Evolutionary conservation across 2,329 filamentous ascomycete genomes (phyloP).

Genomic region (Alternaria sp.): DNA sequence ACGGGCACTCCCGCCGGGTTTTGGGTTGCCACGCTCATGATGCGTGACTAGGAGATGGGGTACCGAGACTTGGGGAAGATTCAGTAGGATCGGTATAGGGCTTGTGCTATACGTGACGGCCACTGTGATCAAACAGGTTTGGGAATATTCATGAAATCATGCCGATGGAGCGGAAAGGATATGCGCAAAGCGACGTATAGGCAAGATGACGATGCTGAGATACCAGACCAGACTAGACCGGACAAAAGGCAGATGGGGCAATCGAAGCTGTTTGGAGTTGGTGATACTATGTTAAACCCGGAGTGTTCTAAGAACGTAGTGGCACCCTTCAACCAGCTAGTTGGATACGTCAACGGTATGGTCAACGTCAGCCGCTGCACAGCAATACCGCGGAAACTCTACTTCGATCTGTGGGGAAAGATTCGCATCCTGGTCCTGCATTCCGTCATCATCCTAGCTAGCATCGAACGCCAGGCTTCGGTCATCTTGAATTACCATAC

Average conservation of each 20-base stretch:
- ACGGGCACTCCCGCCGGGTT: slow-evolving; percentile 19
- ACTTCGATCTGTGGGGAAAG: slow-evolving; percentile 31
- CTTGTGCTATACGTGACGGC: background rate
- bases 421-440: slow-evolving; percentile 16
- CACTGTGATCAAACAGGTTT: background rate
- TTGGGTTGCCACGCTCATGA: slow-evolving; percentile 28
- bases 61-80: background rate
- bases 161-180: background rate
- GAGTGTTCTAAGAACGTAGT: slow-evolving; percentile 8
- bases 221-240: background rate
- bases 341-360: slow-evolving; percentile 8
- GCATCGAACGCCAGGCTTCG: slow-evolving; percentile 3
- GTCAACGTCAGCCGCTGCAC: slow-evolving; percentile 13
- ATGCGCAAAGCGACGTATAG: background rate
- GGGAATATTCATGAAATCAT: background rate
- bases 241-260: slow-evolving; percentile 1
- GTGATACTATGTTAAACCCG: background rate
- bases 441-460: slow-evolving; percentile 23
- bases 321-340: slow-evolving; percentile 15
- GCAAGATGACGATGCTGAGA: background rate
- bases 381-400: slow-evolving; percentile 24
- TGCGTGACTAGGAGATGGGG: background rate
- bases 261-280: background rate
- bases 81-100: background rate
- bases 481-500: slow-evolving; percentile 12